Conservation (phyloP, 306 rosid species). For the Malus fusca region DNA sequence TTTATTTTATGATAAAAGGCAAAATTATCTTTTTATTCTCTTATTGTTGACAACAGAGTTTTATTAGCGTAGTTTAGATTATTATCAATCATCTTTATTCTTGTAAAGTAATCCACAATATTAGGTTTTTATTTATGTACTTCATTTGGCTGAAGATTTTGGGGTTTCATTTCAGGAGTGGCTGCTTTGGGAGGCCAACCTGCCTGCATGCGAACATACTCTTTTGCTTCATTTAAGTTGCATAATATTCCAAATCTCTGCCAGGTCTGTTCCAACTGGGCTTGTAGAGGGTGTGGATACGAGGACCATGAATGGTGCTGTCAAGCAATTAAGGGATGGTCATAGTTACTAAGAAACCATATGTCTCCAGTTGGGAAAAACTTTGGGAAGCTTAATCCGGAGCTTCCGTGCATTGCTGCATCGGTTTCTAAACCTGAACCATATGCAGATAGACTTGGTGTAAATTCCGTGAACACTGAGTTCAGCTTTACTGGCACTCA, state of each 20-base stretch:
- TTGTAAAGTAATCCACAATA: too few species aligned
- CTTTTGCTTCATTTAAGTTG: constrained; percentile 38
- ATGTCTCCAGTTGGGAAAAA: too few species aligned
- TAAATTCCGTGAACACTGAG: constrained; percentile 46
- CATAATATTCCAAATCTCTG: constrained; percentile 19
- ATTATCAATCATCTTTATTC: too few species aligned
- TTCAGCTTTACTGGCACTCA: too few species aligned
- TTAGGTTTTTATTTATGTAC: too few species aligned
- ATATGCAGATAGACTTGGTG: constrained; percentile 30
- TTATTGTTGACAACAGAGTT: too few species aligned
- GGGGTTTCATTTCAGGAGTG: too few species aligned
- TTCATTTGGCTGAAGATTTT: too few species aligned
- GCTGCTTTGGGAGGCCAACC: constrained; percentile 15
- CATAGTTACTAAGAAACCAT: too few species aligned
- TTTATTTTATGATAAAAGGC: too few species aligned
- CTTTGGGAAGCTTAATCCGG: constrained; percentile 19
- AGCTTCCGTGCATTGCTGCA: constrained; percentile 71
- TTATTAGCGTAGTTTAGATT: too few species aligned
- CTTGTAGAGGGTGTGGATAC: constrained; percentile 51
- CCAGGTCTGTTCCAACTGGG: constrained; percentile 58
- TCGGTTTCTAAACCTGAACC: constrained; percentile 43
- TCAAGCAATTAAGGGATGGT: neutral
- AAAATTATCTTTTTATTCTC: too few species aligned
- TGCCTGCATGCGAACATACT: constrained; percentile 41
- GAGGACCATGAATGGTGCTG: constrained; percentile 28